Evolutionary conservation across 2,329 filamentous ascomycete species (phyloP).

Genomic region (Tolypocladium sp.): DNA sequence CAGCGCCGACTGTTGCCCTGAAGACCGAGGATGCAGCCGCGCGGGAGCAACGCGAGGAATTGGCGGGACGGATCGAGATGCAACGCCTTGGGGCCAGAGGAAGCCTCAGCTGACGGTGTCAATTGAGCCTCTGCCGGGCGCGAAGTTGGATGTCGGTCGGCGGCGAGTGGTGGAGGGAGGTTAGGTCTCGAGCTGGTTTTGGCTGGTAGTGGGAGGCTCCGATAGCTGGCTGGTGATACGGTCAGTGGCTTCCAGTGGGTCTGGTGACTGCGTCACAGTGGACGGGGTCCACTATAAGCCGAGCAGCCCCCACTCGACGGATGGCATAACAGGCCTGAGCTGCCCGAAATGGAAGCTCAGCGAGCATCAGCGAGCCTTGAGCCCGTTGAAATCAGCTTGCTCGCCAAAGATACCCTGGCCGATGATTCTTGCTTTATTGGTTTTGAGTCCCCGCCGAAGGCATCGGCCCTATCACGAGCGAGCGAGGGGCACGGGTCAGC

Average conservation of each 20-base stretch:
- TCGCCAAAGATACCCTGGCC: background rate
- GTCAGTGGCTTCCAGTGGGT: background rate
- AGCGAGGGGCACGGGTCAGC: background rate
- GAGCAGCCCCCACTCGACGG: background rate
- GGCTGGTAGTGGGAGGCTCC: background rate
- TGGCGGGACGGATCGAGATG: background rate
- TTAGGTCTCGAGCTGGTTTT: background rate
- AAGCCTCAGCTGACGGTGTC: conserved; percentile 4
- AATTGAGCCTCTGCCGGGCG: background rate
- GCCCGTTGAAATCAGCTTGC: background rate
- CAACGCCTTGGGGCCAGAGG: background rate
- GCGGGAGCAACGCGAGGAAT: background rate
- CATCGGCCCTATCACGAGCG: background rate
- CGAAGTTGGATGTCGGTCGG: background rate
- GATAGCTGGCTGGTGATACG: background rate
- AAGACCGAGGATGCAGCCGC: background rate
- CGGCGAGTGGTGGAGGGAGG: background rate
- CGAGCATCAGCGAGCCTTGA: background rate
- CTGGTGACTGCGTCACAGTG: conserved; percentile 7
- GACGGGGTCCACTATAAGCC: background rate
- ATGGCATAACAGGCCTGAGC: background rate
- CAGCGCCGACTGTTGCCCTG: background rate
- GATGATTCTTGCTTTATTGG: background rate
- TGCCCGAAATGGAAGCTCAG: background rate
- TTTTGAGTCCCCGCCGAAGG: background rate